phyloP scores from a whole-genome alignment of 2,329 filamentous ascomycete genomes.

The Balansia obtecta region DNA sequence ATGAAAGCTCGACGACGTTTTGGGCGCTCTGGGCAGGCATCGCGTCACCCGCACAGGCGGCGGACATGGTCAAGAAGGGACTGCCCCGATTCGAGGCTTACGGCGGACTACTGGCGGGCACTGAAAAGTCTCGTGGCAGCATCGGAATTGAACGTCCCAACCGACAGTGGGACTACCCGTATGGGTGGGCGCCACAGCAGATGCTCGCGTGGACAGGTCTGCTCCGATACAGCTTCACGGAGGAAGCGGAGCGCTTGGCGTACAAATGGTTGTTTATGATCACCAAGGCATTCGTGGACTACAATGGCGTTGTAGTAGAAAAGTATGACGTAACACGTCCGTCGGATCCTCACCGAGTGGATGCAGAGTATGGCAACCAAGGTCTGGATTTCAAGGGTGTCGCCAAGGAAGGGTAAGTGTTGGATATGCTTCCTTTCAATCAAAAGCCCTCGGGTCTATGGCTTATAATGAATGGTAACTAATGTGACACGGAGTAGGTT shows the following conservation, averaged over 20 bases:
- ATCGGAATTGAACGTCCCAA: constrained; percentile 77
- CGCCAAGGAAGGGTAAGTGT: constrained; percentile 81
- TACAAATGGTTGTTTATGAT: constrained; percentile 99
- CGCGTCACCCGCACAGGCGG: constrained; percentile 75
- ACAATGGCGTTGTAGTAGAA: constrained; percentile 95
- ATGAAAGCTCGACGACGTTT: constrained; percentile 88
- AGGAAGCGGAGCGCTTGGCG: constrained; percentile 76
- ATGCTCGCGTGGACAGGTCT: constrained; percentile 95
- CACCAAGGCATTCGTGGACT: constrained; percentile 95
- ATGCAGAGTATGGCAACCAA: constrained; percentile 97
- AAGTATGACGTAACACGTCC: constrained; percentile 95
- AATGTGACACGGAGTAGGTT: constrained; percentile 46
- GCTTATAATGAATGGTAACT: not conserved
- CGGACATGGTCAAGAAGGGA: constrained; percentile 64
- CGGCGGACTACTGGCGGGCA: constrained; percentile 81
- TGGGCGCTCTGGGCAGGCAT: constrained; percentile 97
- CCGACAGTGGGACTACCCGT: constrained; percentile 96
- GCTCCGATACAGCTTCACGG: constrained; percentile 79
- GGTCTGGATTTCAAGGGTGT: constrained; percentile 92
- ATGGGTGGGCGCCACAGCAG: constrained; percentile 97
- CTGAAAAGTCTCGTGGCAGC: constrained; percentile 72
- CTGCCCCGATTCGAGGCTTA: constrained; percentile 80
- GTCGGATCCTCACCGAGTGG: constrained; percentile 83
- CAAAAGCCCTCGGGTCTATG: too few relatives aligned
- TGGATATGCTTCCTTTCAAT: not conserved